These are phyloP conservation scores for Penicillium rolfsii DNA, from an alignment of 2,329 filamentous ascomycete genomes.

Conservation along the genomic window DNA sequence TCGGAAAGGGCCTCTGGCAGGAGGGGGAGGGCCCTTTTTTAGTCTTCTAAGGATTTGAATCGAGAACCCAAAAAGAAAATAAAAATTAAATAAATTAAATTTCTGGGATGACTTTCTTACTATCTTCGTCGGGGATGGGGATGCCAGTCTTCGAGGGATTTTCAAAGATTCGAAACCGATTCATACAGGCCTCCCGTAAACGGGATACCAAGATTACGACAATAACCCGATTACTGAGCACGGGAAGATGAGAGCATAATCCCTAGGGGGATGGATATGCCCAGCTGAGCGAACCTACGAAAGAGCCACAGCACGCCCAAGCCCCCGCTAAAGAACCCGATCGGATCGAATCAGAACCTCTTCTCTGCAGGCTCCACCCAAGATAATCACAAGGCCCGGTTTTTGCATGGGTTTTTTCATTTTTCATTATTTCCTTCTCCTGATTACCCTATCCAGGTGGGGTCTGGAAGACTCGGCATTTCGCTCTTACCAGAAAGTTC, in stretches of 20 bases:
- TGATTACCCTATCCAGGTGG: slow-evolving; percentile 18
- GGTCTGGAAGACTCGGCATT: slow-evolving; percentile 24
- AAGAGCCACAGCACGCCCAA: neutral
- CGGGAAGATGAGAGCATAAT: neutral
- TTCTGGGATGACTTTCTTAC: neutral
- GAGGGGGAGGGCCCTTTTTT: slow-evolving; percentile 20
- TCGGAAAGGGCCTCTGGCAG: neutral
- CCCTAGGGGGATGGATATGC: neutral
- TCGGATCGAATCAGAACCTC: slow-evolving; percentile 24
- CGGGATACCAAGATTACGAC: neutral
- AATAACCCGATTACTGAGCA: neutral
- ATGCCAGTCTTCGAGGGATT: slow-evolving; percentile 13
- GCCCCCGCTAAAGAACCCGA: slow-evolving; percentile 6
- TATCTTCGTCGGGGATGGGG: neutral
- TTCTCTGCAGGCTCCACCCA: slow-evolving; percentile 16
- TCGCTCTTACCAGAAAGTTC: slow-evolving; percentile 11
- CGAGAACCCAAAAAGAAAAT: slow-evolving; percentile 1
- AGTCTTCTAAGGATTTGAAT: slow-evolving; percentile 12
- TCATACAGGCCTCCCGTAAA: neutral
- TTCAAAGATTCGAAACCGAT: slow-evolving; percentile 1
- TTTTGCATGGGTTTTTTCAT: slow-evolving; percentile 14
- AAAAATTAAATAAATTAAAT: neutral
- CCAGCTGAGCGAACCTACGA: neutral
- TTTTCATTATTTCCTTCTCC: slow-evolving; percentile 8
- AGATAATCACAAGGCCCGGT: slow-evolving; percentile 21